These are phyloP conservation scores for Syzygium syzygioides DNA, from an alignment of 441 rosid species.

Conservation along the genomic window DNA sequence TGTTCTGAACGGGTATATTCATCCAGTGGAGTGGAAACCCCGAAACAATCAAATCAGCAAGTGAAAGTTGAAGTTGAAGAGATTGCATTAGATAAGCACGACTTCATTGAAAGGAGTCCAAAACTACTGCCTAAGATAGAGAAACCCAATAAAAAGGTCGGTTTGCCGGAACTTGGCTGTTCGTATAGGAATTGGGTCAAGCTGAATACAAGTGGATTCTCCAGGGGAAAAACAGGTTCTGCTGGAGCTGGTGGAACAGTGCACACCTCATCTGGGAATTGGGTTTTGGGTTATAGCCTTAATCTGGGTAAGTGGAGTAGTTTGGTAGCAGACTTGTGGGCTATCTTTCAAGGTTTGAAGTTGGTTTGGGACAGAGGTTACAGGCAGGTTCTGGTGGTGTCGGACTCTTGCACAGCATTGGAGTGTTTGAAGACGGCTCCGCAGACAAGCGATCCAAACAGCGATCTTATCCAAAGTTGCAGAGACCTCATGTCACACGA, in stretches of 20 bases:
- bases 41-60: not conserved
- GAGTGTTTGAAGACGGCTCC: constrained; percentile 20
- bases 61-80: not conserved
- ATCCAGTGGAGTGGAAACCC: not conserved
- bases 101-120: not conserved
- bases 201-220: not conserved
- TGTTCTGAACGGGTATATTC: not conserved
- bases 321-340: constrained; percentile 35
- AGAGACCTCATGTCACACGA: constrained; percentile 18
- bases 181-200: not conserved
- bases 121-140: not conserved
- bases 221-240: not conserved
- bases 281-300: constrained; percentile 4
- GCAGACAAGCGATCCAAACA: constrained; percentile 8
- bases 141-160: not conserved
- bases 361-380: constrained; percentile 38
- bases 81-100: not conserved
- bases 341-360: constrained; percentile 39
- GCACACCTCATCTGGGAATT: not conserved
- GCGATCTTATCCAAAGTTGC: constrained; percentile 25
- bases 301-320: not conserved
- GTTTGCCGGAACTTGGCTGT: not conserved
- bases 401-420: constrained; percentile 17
- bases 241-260: not conserved
- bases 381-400: constrained; percentile 32